Evolutionary conservation across 2,329 filamentous ascomycete species (phyloP).

Genomic region (Emergomyces orientalis): DNA sequence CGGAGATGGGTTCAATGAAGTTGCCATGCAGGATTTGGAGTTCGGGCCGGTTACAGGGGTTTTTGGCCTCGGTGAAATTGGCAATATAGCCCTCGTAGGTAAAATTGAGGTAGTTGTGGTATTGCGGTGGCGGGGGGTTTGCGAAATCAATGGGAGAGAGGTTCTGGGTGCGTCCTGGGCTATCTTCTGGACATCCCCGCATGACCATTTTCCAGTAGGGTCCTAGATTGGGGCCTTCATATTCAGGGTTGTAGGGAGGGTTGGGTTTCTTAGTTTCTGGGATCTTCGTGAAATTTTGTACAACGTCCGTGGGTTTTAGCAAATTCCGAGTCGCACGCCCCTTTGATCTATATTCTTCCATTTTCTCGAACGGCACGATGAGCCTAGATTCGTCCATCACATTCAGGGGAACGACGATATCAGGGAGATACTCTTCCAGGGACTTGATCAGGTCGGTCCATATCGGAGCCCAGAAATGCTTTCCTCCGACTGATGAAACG

Average conservation of each 20-base stretch:
- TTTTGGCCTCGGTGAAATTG: slow-evolving; percentile 40
- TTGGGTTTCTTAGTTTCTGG: neutral
- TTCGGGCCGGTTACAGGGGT: slow-evolving; percentile 38
- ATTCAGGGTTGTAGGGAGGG: slow-evolving; percentile 11
- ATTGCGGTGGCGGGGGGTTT: slow-evolving; percentile 13
- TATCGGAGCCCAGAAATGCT: slow-evolving; percentile 31
- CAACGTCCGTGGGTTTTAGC: slow-evolving; percentile 22
- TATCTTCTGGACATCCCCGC: slow-evolving; percentile 28
- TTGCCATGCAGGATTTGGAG: slow-evolving; percentile 40
- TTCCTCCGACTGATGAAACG: slow-evolving; percentile 23
- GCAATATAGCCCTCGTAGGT: slow-evolving; percentile 38
- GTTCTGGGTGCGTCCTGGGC: slow-evolving; percentile 15
- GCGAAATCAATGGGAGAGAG: slow-evolving; percentile 30
- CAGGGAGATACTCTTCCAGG: slow-evolving; percentile 33
- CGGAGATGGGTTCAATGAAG: slow-evolving; percentile 42
- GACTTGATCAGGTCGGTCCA: slow-evolving; percentile 35
- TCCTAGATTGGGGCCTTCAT: slow-evolving; percentile 12
- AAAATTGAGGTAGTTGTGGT: slow-evolving; percentile 24
- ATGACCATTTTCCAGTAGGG: slow-evolving; percentile 38
- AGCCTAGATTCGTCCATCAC: slow-evolving; percentile 43
- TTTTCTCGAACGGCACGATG: slow-evolving; percentile 40
- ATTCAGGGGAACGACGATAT: slow-evolving; percentile 42
- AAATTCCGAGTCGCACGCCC: slow-evolving; percentile 25
- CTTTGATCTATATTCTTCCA: slow-evolving; percentile 31
- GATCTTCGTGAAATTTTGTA: slow-evolving; percentile 18